phyloP scores from a whole-genome alignment of 768 basidiomycete species.

The Boletus rufocinnamomeus region DNA sequence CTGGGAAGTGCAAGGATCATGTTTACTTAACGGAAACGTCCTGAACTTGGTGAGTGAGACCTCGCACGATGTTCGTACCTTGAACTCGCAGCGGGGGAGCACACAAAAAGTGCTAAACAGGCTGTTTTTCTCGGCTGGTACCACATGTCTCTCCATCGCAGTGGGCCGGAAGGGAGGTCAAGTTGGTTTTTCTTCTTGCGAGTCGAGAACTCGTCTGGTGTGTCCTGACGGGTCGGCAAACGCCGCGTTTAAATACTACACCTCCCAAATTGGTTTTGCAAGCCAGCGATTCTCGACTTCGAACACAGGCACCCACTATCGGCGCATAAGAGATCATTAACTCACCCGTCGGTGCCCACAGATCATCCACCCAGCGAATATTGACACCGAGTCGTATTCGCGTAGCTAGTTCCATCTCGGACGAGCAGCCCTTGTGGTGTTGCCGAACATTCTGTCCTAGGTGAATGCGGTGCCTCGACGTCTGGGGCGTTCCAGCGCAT shows the following conservation, averaged over 20 bases:
- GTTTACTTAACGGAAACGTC: background rate
- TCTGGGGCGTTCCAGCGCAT: background rate
- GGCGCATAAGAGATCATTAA: background rate
- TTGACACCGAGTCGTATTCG: background rate
- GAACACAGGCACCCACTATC: background rate
- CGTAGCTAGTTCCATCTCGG: background rate
- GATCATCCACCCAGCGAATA: background rate
- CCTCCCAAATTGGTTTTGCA: slow-evolving; percentile 5
- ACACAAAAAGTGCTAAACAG: background rate
- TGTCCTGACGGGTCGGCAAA: slow-evolving; percentile 3
- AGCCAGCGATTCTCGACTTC: slow-evolving; percentile 3
- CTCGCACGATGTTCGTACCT: background rate
- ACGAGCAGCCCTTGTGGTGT: background rate
- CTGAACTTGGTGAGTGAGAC: background rate
- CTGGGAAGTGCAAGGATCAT: background rate
- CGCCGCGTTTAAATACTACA: background rate
- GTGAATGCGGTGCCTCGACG: background rate
- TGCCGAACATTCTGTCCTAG: background rate
- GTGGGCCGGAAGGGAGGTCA: background rate
- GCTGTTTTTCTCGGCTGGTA: background rate
- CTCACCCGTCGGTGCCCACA: background rate
- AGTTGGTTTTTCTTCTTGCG: too few species aligned
- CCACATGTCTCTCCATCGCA: background rate
- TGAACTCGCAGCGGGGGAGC: background rate
- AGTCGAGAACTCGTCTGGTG: background rate